Base-by-base conservation (phyloP, 495 filamentous ascomycete genomes). In the Parathielavia appendiculata region DNA sequence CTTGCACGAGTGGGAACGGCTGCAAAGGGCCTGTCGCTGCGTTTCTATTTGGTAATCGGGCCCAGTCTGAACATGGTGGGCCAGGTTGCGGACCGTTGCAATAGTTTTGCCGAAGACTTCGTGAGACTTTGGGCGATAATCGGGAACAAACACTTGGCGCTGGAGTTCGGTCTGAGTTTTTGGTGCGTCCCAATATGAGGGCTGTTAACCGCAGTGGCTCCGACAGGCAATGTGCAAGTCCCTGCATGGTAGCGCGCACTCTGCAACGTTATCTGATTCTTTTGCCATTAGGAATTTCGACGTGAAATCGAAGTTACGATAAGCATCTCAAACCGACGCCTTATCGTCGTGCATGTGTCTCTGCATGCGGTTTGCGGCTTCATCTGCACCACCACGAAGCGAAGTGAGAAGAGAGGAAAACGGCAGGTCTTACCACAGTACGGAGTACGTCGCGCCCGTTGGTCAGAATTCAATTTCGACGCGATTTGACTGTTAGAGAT, bases 1-100 rank as follows among this genome's bases (percentile, higher is more conserved):
- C 69, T 66, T 66, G 59, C 70, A 66, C 38, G 58, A 67, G 71
- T 62, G 65, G 62, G 56, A 50, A 65, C 69, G 54, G 65, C 60
- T 56, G 59, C 54, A 54, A 55, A 54, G 54, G 48, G 66, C 60
- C 69, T 30, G 38, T 30, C 13, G 23, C 22, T 23, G 51, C 39
- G 51, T 76, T 79, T 78, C 72, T 66, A 76, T 79, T 75, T 77
- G 72, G 74, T 79, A 77, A 79, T 79, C 32, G 48, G 39, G 47
- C 46, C 36, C 56, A 38, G 13, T 30, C 46, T 19, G 56, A 38
- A 46, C 35, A 26, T 17, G 56, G 39, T 38, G 53, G 53, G 53
- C 41, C 35, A 23, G 22, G 6, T 30, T 56, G 53, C 38, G 36
- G 45, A 57, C 35, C 14, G 43, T 20, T 50, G 46, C 20, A 1